Evolutionary conservation across 208 protist species (phyloP).

Genomic region (Trypanosoma platydactyli): DNA sequence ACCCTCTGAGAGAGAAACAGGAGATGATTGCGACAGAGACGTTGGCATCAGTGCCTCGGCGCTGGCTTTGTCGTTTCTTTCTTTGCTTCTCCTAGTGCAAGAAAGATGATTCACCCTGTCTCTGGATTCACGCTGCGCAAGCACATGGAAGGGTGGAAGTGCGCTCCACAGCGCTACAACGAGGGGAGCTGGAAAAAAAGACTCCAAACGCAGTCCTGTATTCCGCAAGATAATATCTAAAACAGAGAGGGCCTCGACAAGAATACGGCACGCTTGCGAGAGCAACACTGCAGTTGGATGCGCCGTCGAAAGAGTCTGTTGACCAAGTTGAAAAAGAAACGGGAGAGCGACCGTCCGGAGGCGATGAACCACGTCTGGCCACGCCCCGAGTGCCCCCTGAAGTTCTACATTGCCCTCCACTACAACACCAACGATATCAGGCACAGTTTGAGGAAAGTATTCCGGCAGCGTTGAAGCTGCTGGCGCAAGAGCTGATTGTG

Average conservation of each 20-base stretch:
- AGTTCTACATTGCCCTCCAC: neutral
- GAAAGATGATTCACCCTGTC: neutral
- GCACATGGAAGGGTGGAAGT: slow-evolving; percentile 27
- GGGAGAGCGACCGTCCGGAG: slow-evolving; percentile 19
- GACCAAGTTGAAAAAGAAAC: slow-evolving; percentile 8
- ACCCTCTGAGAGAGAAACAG: neutral
- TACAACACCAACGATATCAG: neutral
- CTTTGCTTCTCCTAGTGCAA: no score
- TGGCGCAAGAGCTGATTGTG: no score
- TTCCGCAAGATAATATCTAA: slow-evolving; percentile 18
- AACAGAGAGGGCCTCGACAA: slow-evolving; percentile 10
- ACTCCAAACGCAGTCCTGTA: slow-evolving; percentile 48
- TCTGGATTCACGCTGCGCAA: slow-evolving; percentile 4
- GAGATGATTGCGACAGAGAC: neutral
- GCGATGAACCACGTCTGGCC: slow-evolving; percentile 16
- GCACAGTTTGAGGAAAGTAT: neutral
- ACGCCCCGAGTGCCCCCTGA: slow-evolving; percentile 7
- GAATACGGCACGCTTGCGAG: slow-evolving; percentile 6
- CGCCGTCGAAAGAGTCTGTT: neutral
- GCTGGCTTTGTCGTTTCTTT: neutral
- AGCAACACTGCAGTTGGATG: neutral
- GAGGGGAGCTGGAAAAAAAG: slow-evolving; percentile 49
- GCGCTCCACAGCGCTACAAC: slow-evolving; percentile 56
- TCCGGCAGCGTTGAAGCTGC: no score
- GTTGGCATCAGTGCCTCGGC: neutral